Evolutionary conservation across 2,329 filamentous ascomycete genomes (phyloP).

Genomic region (Fusarium burgessii): DNA sequence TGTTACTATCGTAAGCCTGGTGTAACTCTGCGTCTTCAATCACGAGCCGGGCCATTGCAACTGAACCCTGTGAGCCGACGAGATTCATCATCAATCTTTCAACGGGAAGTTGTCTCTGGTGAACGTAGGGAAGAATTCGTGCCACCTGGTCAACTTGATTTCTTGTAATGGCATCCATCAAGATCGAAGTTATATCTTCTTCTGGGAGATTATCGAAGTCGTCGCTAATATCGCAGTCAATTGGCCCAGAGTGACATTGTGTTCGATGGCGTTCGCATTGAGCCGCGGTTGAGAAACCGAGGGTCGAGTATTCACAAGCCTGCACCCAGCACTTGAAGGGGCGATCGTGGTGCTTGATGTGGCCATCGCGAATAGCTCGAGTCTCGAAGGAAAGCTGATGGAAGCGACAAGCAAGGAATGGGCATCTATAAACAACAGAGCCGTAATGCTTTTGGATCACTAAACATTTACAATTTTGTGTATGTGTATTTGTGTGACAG

Average conservation of each 20-base stretch:
- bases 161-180: not conserved
- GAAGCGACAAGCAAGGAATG: not conserved
- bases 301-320: not conserved
- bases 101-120: not conserved
- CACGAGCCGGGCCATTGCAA: not conserved
- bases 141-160: not conserved
- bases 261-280: not conserved
- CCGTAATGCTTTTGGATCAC: not conserved
- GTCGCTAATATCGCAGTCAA: fast-evolving
- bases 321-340: not conserved
- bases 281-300: not conserved
- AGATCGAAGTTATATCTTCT: not conserved
- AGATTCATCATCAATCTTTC: not conserved
- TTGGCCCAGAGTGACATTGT: not conserved
- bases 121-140: not conserved
- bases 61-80: not conserved
- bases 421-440: not conserved
- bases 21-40: not conserved
- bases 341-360: not conserved
- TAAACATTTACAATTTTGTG: not conserved
- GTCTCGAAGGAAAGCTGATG: fast-evolving
- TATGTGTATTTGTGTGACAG: not conserved
- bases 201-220: not conserved
- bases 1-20: too few species aligned
- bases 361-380: not conserved